Evolutionary conservation across 345 rosid species (phyloP).

Genomic region (Mangifera indica): DNA sequence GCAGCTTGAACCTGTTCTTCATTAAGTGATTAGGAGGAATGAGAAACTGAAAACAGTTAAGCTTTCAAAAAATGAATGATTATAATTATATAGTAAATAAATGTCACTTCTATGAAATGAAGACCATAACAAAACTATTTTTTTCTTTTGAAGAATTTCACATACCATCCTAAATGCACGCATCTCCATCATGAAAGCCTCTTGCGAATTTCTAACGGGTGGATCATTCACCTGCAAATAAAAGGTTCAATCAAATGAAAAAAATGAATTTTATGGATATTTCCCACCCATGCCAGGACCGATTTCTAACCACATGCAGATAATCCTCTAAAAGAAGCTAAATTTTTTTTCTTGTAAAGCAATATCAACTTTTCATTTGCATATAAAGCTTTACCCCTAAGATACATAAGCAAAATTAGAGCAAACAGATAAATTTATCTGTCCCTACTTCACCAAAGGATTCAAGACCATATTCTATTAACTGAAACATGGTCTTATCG

Average conservation of each 20-base stretch:
- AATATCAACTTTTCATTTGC: not conserved
- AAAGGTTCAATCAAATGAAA: conserved; percentile 64
- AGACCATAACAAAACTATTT: too few relatives aligned
- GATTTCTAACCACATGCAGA: not conserved
- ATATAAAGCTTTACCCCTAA: not conserved
- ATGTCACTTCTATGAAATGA: too few relatives aligned
- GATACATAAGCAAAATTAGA: not conserved
- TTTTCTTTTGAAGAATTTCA: not conserved
- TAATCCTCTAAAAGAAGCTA: not conserved
- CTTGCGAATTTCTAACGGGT: conserved; percentile 81
- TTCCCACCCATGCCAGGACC: not conserved
- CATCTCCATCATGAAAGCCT: conserved; percentile 93
- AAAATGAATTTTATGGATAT: not conserved
- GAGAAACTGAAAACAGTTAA: not conserved
- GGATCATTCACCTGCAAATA: too few relatives aligned
- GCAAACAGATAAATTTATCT: not conserved
- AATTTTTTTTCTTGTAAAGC: not conserved
- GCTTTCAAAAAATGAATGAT: not conserved
- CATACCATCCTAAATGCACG: conserved; percentile 89
- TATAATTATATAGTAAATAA: too few relatives aligned
- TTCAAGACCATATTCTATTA: not conserved
- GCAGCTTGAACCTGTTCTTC: conserved; percentile 77
- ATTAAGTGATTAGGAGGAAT: not conserved
- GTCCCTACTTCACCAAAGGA: not conserved
- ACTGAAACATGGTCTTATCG: not conserved